A percentile compares a stretch with the other conserved stretches of the same genome.
phyloP scores from a whole-genome alignment of 129 eudicot species.

The Saussurea involucrata region DNA sequence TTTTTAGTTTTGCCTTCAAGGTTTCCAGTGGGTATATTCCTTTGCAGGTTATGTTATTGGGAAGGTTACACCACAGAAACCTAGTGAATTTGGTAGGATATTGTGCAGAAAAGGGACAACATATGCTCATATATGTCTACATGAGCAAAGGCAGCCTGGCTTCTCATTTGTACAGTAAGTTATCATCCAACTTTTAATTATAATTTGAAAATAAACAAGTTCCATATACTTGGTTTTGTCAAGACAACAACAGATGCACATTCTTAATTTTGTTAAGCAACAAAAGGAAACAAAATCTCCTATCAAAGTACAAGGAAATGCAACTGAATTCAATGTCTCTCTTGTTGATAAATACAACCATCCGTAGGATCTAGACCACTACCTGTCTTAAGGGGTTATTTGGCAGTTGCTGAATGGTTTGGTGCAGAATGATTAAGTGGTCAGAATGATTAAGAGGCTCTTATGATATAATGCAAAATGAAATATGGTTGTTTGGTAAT shows the following conservation, averaged over 20 bases:
- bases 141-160: constrained; percentile 91
- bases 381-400: too few relatives aligned
- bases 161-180: constrained; percentile 87
- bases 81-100: constrained; percentile 98
- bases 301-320: background rate
- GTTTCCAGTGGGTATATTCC: background rate
- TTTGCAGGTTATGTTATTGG: constrained; percentile 82
- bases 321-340: background rate
- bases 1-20: background rate
- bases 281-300: background rate
- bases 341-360: background rate
- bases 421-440: too few relatives aligned
- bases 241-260: background rate
- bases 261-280: background rate
- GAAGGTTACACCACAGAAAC: constrained; percentile 94
- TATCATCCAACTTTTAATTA: constrained; percentile 9
- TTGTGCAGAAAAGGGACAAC: constrained; percentile 91
- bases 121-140: constrained; percentile 93
- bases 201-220: background rate
- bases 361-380: background rate
- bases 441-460: too few relatives aligned
- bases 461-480: too few relatives aligned
- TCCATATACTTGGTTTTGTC: background rate
- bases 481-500: too few relatives aligned
- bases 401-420: too few relatives aligned